A percentile compares a stretch with the other conserved stretches of the same genome.
phyloP scores from a whole-genome alignment of 2,329 filamentous ascomycete genomes.

The Paraconiothyrium brasiliense region DNA sequence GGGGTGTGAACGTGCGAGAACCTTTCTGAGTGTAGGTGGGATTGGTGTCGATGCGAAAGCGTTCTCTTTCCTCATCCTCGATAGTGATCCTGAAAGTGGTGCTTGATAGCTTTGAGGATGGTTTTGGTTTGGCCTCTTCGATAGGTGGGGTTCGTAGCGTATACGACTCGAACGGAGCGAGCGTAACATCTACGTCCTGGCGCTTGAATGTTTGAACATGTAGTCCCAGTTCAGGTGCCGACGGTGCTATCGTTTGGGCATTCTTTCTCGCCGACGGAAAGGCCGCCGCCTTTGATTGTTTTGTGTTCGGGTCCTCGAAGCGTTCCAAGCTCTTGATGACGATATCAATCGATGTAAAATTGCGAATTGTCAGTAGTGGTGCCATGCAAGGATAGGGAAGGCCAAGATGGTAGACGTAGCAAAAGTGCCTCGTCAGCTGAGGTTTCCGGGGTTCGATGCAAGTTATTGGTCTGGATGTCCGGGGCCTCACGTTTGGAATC shows the following conservation, averaged over 20 bases:
- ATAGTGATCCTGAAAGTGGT: constrained; percentile 80
- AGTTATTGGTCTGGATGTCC: neutral
- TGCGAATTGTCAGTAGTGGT: constrained; percentile 77
- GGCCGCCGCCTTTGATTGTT: constrained; percentile 41
- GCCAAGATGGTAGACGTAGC: neutral
- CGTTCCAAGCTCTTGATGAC: constrained; percentile 78
- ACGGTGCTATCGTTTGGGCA: constrained; percentile 39
- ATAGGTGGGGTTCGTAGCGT: constrained; percentile 65
- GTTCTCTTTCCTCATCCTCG: constrained; percentile 65
- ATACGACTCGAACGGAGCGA: constrained; percentile 74
- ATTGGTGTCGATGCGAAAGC: constrained; percentile 73
- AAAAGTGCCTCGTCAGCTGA: neutral
- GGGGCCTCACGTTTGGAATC: no score
- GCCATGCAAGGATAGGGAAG: constrained; percentile 27
- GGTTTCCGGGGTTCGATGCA: neutral
- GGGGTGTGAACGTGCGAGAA: constrained; percentile 49
- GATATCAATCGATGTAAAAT: constrained; percentile 78
- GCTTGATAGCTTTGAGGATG: constrained; percentile 34
- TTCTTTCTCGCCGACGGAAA: constrained; percentile 44
- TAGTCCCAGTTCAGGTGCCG: constrained; percentile 56
- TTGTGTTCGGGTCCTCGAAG: constrained; percentile 67
- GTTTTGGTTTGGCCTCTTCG: constrained; percentile 7
- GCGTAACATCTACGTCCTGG: constrained; percentile 68
- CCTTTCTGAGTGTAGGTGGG: constrained; percentile 64
- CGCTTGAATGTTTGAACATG: constrained; percentile 69